Conservation (phyloP, 2,329 filamentous ascomycete species). For the Fusarium hostae region DNA sequence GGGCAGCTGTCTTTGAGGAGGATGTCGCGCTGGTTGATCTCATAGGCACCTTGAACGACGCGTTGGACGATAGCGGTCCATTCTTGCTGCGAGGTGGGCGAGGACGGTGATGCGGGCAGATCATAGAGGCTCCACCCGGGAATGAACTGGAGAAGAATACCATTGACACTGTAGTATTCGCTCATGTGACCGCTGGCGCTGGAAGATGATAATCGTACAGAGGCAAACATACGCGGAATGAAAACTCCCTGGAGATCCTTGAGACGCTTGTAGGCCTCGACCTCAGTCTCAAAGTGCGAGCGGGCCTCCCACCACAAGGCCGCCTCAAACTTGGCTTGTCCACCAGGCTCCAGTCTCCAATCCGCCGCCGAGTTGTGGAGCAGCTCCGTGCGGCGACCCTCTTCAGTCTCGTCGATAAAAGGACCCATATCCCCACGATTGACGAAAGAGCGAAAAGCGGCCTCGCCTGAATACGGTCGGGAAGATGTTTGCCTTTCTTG, state of each 20-base stretch:
- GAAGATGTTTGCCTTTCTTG: neutral
- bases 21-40: neutral
- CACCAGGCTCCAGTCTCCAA: neutral
- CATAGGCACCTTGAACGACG: neutral
- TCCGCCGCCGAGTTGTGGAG: neutral
- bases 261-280: neutral
- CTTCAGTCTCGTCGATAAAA: neutral
- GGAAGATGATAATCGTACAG: neutral
- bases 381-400: neutral
- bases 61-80: neutral
- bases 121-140: fast-evolving
- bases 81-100: neutral
- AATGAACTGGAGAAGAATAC: neutral
- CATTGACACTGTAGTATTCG: neutral
- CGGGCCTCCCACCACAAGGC: neutral
- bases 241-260: neutral
- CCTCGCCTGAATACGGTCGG: neutral
- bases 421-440: neutral
- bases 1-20: neutral
- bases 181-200: fast-evolving
- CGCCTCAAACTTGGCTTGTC: neutral
- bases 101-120: neutral
- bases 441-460: neutral
- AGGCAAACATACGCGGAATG: neutral
- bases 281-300: neutral